phyloP scores from a whole-genome alignment of 345 rosid genomes.

The Populus davidiana region DNA sequence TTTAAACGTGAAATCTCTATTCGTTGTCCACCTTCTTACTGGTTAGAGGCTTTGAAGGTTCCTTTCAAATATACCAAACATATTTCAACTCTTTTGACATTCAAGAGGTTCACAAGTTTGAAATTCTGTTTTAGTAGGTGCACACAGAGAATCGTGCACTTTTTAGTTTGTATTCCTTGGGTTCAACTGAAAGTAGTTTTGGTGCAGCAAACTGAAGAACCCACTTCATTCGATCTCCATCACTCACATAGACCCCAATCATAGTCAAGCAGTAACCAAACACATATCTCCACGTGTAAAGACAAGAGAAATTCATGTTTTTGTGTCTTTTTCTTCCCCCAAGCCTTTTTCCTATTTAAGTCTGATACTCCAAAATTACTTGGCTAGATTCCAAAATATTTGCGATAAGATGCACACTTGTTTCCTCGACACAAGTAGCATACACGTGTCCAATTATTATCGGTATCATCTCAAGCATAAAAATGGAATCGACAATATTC shows the following conservation, averaged over 20 bases:
- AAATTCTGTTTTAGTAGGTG: too few species aligned
- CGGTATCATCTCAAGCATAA: slow-evolving; percentile 3
- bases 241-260: too few species aligned
- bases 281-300: neutral
- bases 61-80: too few species aligned
- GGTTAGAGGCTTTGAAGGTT: too few species aligned
- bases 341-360: neutral
- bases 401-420: neutral
- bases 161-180: neutral
- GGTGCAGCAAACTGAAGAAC: neutral
- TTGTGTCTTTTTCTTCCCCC: too few species aligned
- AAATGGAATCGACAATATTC: neutral
- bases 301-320: neutral
- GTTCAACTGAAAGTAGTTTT: neutral
- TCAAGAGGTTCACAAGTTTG: too few species aligned
- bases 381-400: neutral
- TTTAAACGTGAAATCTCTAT: too few species aligned
- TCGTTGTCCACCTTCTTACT: too few species aligned
- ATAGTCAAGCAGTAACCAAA: neutral
- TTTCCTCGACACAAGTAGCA: neutral
- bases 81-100: too few species aligned
- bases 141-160: too few species aligned
- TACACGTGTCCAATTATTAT: slow-evolving; percentile 3
- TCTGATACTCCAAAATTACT: neutral
- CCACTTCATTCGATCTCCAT: too few species aligned